Evolutionary conservation across 345 rosid species (phyloP), one percentile per base, ranked within the genome.

Genomic region (Lepidium didymum): DNA sequence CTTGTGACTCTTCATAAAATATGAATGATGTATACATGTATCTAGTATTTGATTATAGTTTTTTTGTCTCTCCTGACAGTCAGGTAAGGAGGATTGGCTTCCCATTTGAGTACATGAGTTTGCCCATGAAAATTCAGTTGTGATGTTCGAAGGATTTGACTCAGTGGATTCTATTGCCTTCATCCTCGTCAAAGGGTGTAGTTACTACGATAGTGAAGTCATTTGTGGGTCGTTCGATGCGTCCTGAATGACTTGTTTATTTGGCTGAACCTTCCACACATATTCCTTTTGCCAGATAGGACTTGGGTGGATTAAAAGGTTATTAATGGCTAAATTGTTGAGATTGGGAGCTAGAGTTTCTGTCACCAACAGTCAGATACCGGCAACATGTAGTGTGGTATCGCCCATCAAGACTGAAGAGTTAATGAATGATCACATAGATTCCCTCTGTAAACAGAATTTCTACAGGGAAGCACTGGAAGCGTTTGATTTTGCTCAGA

Each of bases 381-480:
- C 9, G 6, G 37, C 14, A n/a, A 37, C 38, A 19, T 35, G 40
- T 41, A 70, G 57, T 43, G 34, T 37, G 18, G 21, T 54, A 38
- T 59, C 77, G 2, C 13, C 49, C 59, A 72, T 79, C 60, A 56
- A 21, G 69, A 77, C 66, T 0, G 86, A 81, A 56, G 80, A 79
- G 14, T 74, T 43, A 29, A 52, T 74, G 72, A 81, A 81, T 40
- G 80, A 79, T 68, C 75, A 72, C 79, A 65, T 85, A 25, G 25
- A 58, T 52, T 70, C 82, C 44, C 82, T 85, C 0, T 83, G 82
- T 75, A 75, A 68, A 61, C 72, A 69, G 25, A 69, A 40, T 0
- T 62, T 46, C 7, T 79, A 72, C 83, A 53, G 11, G 71, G 87
- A 85, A 75, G 84, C 90, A 18, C 47, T 85, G 19, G 79, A 80